Evolutionary conservation across 2,329 filamentous ascomycete genomes (phyloP).

Genomic region (Trichoderma breve): DNA sequence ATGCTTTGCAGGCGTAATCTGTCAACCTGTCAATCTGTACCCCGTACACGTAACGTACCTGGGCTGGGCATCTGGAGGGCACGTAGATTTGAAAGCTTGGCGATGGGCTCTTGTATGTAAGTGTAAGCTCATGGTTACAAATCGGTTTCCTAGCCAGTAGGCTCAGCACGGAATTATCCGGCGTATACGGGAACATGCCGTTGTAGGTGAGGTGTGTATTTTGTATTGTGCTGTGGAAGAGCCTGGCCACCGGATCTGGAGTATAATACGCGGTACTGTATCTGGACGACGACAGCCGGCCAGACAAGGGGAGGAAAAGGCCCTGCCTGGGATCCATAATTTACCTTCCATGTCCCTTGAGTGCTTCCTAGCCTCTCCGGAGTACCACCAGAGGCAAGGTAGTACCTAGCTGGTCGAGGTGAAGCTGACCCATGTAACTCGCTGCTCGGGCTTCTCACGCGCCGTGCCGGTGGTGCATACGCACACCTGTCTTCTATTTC

Average conservation of each 20-base stretch:
- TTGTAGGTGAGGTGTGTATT: neutral
- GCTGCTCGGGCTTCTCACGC: neutral
- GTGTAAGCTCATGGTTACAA: neutral
- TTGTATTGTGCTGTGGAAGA: neutral
- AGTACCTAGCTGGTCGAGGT: neutral
- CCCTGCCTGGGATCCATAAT: neutral
- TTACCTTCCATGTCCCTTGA: neutral
- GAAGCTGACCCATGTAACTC: neutral
- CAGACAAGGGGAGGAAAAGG: neutral
- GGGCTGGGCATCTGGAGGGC: neutral
- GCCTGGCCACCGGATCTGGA: neutral
- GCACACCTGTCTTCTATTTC: neutral
- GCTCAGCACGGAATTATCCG: neutral
- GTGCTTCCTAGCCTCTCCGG: neutral
- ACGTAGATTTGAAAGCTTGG: neutral
- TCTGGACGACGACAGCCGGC: neutral
- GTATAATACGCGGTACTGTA: neutral
- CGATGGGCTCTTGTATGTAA: neutral
- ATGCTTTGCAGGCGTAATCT: neutral
- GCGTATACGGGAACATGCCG: neutral
- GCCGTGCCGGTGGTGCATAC: slow-evolving; percentile 2
- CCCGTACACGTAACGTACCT: neutral
- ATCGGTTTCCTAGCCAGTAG: neutral
- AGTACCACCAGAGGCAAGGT: neutral
- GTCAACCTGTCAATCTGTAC: neutral